phyloP scores from a whole-genome alignment of 306 rosid genomes.

The cucumber (Cucumis sativus) region DNA sequence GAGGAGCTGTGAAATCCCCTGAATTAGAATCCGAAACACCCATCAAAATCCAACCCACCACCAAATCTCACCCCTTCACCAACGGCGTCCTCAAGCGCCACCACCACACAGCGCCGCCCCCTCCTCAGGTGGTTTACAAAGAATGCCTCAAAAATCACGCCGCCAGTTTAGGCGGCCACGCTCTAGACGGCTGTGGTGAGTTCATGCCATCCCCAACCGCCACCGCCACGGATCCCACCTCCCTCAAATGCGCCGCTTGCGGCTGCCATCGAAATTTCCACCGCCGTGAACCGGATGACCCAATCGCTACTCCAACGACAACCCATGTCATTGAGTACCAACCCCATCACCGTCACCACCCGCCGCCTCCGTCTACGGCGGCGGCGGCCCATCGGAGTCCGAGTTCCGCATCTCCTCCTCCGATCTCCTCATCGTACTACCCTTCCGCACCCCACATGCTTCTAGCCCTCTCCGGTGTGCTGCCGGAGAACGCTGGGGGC shows the following conservation, averaged over 20 bases:
- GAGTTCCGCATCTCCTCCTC: conserved; percentile 80
- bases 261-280: conserved; percentile 96
- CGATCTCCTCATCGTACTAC: conserved; percentile 90
- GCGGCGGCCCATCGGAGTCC: conserved; percentile 35
- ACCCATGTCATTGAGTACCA: conserved; percentile 70
- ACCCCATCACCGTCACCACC: conserved; percentile 72
- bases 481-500: conserved; percentile 30
- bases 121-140: conserved; percentile 31
- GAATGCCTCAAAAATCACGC: conserved; percentile 94
- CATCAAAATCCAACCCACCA: conserved; percentile 14
- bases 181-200: conserved; percentile 89
- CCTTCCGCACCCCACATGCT: conserved; percentile 96
- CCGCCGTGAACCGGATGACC: conserved; percentile 55
- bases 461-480: conserved; percentile 57
- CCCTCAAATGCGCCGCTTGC: conserved; percentile 84
- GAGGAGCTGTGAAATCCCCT: conserved; percentile 3
- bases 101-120: background rate
- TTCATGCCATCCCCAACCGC: conserved; percentile 54
- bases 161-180: conserved; percentile 68
- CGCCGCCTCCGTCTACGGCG: conserved; percentile 11
- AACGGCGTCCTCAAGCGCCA: conserved; percentile 40
- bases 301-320: background rate
- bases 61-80: background rate
- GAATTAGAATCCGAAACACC: conserved; percentile 29
- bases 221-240: conserved; percentile 43